phyloP scores from a whole-genome alignment of 2,329 filamentous ascomycete species.

The Nigrospora sphaerica region DNA sequence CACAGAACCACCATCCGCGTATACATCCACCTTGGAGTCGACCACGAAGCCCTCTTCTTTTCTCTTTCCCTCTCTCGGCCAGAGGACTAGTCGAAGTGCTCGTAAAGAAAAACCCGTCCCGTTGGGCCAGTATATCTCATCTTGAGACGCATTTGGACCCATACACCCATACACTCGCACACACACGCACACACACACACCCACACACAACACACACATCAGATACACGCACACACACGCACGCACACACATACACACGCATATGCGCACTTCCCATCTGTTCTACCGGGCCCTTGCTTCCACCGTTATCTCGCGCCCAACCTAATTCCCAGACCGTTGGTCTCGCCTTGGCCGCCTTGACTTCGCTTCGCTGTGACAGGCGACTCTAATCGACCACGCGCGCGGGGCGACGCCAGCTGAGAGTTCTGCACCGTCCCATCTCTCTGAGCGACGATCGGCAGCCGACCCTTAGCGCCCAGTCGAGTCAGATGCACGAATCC shows the following conservation, averaged over 20 bases:
- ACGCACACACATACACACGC: too few relatives aligned
- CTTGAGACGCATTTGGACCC: too few relatives aligned
- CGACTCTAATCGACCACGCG: not conserved
- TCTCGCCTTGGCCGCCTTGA: not conserved
- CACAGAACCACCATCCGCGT: too few relatives aligned
- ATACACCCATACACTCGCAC: too few relatives aligned
- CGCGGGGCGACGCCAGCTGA: slow-evolving; percentile 1
- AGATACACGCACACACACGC: too few relatives aligned
- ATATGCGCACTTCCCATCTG: not conserved
- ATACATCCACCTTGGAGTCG: too few relatives aligned
- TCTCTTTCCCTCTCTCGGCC: too few relatives aligned
- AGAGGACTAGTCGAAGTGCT: too few relatives aligned
- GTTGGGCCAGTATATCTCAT: too few relatives aligned
- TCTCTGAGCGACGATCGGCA: slow-evolving; percentile 3
- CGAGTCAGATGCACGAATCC: slow-evolving; percentile 24
- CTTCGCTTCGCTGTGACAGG: not conserved
- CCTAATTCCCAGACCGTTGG: not conserved
- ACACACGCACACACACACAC: too few relatives aligned
- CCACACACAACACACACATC: not conserved
- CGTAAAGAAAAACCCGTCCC: too few relatives aligned
- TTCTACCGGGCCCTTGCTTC: not conserved
- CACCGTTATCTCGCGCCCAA: not conserved
- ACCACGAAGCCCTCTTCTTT: too few relatives aligned
- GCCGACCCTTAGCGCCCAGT: slow-evolving; percentile 3
- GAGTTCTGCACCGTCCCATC: slow-evolving; percentile 6